Percentiles rank a stretch among this genome's conserved stretches.
Conservation (phyloP, 2,329 filamentous ascomycete genomes). For the Dactylellina sp. region DNA sequence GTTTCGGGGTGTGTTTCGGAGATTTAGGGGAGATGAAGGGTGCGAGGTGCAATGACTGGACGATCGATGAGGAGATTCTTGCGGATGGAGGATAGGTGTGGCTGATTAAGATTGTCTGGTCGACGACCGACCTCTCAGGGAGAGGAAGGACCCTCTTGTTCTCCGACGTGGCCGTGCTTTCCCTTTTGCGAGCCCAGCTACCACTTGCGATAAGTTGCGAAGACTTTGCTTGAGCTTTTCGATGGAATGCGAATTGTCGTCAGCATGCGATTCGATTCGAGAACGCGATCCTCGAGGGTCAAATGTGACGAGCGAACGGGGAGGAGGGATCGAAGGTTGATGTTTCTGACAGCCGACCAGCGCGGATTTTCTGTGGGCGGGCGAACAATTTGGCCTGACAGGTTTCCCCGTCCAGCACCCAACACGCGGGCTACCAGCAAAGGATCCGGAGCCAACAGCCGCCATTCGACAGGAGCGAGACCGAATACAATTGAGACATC, state of each 20-base stretch:
- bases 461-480: background rate
- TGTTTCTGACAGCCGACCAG: slow-evolving; percentile 22
- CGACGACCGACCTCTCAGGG: slow-evolving; percentile 27
- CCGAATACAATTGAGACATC: background rate
- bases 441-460: background rate
- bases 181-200: background rate
- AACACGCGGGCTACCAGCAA: background rate
- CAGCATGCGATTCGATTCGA: background rate
- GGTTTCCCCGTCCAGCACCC: background rate
- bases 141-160: slow-evolving; percentile 36
- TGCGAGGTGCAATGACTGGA: slow-evolving; percentile 5
- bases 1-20: background rate
- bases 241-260: background rate
- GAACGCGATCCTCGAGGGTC: background rate
- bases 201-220: background rate
- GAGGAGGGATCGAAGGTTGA: slow-evolving; percentile 2
- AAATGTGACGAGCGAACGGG: background rate
- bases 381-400: background rate
- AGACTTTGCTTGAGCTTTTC: background rate
- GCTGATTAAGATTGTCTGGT: background rate
- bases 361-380: slow-evolving; percentile 18
- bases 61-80: slow-evolving; percentile 30
- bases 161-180: slow-evolving; percentile 5
- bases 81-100: slow-evolving; percentile 10
- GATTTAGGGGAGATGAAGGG: background rate